Evolutionary conservation across 306 rosid species (phyloP).

Genomic region (Ormosia semicastrata): DNA sequence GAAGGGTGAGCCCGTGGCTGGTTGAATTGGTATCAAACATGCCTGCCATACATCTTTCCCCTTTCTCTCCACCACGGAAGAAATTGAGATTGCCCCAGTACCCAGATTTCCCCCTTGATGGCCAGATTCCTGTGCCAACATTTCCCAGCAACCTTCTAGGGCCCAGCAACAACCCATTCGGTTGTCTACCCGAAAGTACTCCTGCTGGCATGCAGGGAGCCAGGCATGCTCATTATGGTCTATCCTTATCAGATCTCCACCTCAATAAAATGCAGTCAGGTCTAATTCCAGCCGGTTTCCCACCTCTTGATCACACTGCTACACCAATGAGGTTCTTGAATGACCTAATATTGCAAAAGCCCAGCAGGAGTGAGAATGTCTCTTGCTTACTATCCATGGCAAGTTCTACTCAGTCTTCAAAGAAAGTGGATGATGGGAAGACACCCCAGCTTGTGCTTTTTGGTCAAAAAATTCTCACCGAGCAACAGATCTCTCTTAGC

Average conservation of each 20-base stretch:
- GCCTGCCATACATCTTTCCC: constrained; percentile 73
- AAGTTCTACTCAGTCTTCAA: constrained; percentile 46
- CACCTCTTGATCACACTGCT: constrained; percentile 49
- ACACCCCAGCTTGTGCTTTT: constrained; percentile 74
- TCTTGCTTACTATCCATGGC: constrained; percentile 72
- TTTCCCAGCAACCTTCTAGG: constrained; percentile 61
- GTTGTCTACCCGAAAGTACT: constrained; percentile 69
- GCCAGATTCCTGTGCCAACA: constrained; percentile 56
- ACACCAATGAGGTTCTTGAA: constrained; percentile 39
- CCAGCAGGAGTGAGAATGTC: constrained; percentile 54
- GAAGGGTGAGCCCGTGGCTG: constrained; percentile 88
- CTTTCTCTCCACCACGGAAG: constrained; percentile 82
- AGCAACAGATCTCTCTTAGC: constrained; percentile 73
- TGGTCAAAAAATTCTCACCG: constrained; percentile 71
- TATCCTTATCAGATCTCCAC: constrained; percentile 69
- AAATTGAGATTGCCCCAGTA: constrained; percentile 67
- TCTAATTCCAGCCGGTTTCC: constrained; percentile 55
- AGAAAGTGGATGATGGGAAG: constrained; percentile 52
- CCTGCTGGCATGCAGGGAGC: constrained; percentile 99
- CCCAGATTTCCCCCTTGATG: constrained; percentile 64
- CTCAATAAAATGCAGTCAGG: constrained; percentile 67
- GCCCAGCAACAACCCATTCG: constrained; percentile 56
- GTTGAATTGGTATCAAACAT: constrained; percentile 80
- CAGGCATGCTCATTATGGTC: constrained; percentile 94
- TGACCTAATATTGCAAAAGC: constrained; percentile 44